Evolutionary conservation across 176 grass and related monocot species (phyloP), one percentile per base, ranked within the genome.

Genomic region (Oryza nivara): DNA sequence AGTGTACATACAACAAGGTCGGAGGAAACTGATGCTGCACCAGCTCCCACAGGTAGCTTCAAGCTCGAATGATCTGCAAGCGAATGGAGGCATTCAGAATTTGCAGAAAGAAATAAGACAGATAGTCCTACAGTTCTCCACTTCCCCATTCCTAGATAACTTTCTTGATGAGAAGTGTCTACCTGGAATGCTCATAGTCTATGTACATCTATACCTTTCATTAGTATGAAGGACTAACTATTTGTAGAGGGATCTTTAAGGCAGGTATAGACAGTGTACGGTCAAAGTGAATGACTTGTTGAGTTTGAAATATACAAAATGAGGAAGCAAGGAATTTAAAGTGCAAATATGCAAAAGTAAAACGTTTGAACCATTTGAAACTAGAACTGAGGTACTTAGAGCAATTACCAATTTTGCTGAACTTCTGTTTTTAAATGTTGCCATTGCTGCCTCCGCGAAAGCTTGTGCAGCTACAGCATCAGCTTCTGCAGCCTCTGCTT

Each of bases 401-500:
- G 19, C 5, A 43, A 54, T 90, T 88, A 97, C 95, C 92, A 89
- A 8, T 56, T 97, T 94, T 19, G 70, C 77, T 8, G 92, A 89
- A 71, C 73, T 88, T 88, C 90, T 91, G 76, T 73, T 94, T 85
- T 87, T 91, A 74, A 92, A 60, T 70, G 86, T 86, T 26, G 77
- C 56, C 73, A 75, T 35, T 56, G 88, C 90, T 71, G 95, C 95
- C 34, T 97, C 95, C 0, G 95, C 95, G 0, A 94, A 97, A 32
- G 95, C 95, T 71, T 92, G 86, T 77, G 90, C 90, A 87, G 90
- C 92, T 85, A 91, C 88, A 26, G 92, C 92, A 19, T 97, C 95
- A 41, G 83, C 88, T 83, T 97, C 95, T 74, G 95, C 95, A 82
- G 68, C 74, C 19, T 97, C 92, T 58, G 95, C 95, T 74, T 97